These are phyloP conservation scores for Vigna hirtella DNA, from an alignment of 306 rosid species.

Conservation along the genomic window DNA sequence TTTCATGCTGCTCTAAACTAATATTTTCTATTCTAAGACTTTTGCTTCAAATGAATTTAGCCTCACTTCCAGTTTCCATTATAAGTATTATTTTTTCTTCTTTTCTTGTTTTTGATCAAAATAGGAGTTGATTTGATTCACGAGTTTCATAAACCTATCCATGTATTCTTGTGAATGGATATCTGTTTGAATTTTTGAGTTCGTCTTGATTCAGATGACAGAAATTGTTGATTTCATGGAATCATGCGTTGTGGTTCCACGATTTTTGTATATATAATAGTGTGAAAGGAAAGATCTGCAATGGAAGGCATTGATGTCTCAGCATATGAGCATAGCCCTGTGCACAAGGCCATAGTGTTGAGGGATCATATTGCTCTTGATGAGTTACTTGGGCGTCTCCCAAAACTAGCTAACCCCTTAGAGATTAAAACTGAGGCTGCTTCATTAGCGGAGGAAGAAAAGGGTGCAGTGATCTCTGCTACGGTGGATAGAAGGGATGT, in stretches of 20 bases:
- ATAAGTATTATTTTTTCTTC: slow-evolving; percentile 30
- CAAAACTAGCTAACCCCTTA: slow-evolving; percentile 62
- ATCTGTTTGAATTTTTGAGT: slow-evolving; percentile 41
- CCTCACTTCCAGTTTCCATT: slow-evolving; percentile 44
- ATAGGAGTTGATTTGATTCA: slow-evolving; percentile 45
- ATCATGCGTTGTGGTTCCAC: background rate
- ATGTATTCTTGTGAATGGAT: background rate
- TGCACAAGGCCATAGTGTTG: slow-evolving; percentile 70
- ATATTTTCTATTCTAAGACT: slow-evolving; percentile 6
- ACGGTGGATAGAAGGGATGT: slow-evolving; percentile 80
- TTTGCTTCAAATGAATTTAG: slow-evolving; percentile 22
- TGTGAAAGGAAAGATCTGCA: slow-evolving; percentile 13
- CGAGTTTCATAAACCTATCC: slow-evolving; percentile 27
- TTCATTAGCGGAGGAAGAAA: slow-evolving; percentile 81
- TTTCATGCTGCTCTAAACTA: slow-evolving; percentile 22
- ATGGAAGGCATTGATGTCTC: slow-evolving; percentile 77
- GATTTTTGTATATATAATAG: background rate
- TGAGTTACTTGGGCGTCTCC: slow-evolving; percentile 61
- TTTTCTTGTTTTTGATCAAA: slow-evolving; percentile 40
- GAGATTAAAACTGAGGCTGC: slow-evolving; percentile 69
- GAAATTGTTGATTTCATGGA: background rate
- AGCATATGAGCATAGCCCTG: slow-evolving; percentile 77
- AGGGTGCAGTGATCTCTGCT: slow-evolving; percentile 68
- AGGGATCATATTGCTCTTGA: slow-evolving; percentile 71
- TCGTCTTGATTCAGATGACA: slow-evolving; percentile 13